These are phyloP conservation scores for Hura crepitans DNA, from an alignment of 441 rosid genomes.

Conservation along the genomic window DNA sequence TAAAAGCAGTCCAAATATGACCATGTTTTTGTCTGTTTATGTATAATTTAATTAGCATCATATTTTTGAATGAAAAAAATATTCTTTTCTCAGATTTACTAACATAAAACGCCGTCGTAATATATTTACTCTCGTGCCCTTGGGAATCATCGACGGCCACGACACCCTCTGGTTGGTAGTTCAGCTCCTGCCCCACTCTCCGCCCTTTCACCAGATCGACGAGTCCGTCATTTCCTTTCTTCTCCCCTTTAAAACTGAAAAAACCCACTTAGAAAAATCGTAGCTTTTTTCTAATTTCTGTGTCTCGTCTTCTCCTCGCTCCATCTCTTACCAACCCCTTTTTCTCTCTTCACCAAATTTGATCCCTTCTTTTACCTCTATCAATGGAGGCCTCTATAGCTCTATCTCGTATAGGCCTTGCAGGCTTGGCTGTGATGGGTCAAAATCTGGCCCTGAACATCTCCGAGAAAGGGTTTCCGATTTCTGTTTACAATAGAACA, in stretches of 20 bases:
- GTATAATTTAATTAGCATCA: background rate
- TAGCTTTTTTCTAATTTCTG: background rate
- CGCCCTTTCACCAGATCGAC: slow-evolving; percentile 54
- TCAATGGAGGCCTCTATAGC: slow-evolving; percentile 47
- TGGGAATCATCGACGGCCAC: slow-evolving; percentile 28
- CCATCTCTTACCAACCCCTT: slow-evolving; percentile 7
- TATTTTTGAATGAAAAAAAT: slow-evolving; percentile 9
- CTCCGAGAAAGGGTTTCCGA: slow-evolving; percentile 89
- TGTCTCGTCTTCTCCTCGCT: no score
- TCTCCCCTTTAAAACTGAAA: background rate
- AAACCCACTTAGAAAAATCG: background rate
- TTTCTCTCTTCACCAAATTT: background rate
- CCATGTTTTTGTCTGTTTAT: background rate
- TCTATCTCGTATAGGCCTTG: slow-evolving; percentile 69
- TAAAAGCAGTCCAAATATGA: background rate
- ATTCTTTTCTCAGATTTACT: background rate
- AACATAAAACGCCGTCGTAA: slow-evolving; percentile 1
- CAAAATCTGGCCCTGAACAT: slow-evolving; percentile 87
- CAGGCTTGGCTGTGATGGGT: slow-evolving; percentile 95
- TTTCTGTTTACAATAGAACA: slow-evolving; percentile 90
- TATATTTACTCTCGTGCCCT: background rate
- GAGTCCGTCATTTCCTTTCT: slow-evolving; percentile 44
- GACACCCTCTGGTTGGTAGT: slow-evolving; percentile 15
- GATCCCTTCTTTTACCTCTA: slow-evolving; percentile 11
- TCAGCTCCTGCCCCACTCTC: slow-evolving; percentile 8